Evolutionary conservation across 1,139 yeast species (phyloP), one percentile per base, ranked within the genome.

Genomic region (Debaryomyces psychrophilus): DNA sequence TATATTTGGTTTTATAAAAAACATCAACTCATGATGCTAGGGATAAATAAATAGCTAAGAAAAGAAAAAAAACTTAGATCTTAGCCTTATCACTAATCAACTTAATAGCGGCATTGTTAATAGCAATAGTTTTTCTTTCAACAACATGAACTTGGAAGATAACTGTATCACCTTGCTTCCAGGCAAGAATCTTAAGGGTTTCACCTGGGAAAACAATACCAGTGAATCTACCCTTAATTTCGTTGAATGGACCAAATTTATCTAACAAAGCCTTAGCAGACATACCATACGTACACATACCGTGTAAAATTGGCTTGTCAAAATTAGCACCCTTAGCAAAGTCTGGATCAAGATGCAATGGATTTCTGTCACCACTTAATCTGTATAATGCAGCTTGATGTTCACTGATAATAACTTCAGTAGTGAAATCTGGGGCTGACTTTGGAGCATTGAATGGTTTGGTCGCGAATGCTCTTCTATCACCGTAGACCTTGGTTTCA

Each of bases 131-230:
- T 58, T 83, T 79, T 68, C 96, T 85, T 61, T 88, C 96, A 52
- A 85, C 82, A 49, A 87, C 90, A 64, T 82, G 82, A 27, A 95
- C 83, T 69, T 87, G 95, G 83, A 92, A 93, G 52, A 83, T 75
- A 50, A 93, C 86, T 55, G 76, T 71, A 58, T 80, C 83, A 48
- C 76, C 74, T 51, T 83, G 76, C 68, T 85, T 88, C 99, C 99
- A 93, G 36, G 96, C 96, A 48, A 72, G 72, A 35, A 93, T 83
- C 61, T 78, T 79, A 65, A 93, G 77, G 27, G 90, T 86, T 71
- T 93, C 98, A 59, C 98, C 99, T n/a, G 98, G 98, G 82, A 82
- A 90, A 37, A 93, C 98, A 61, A 88, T 85, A 60, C 93, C 93
- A 28, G 96, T 81, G 66, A 93, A 93, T 65, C 98, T 83, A 31